Conservation (phyloP, 805 yeast genomes). For the Isabelozyma heimii region DNA sequence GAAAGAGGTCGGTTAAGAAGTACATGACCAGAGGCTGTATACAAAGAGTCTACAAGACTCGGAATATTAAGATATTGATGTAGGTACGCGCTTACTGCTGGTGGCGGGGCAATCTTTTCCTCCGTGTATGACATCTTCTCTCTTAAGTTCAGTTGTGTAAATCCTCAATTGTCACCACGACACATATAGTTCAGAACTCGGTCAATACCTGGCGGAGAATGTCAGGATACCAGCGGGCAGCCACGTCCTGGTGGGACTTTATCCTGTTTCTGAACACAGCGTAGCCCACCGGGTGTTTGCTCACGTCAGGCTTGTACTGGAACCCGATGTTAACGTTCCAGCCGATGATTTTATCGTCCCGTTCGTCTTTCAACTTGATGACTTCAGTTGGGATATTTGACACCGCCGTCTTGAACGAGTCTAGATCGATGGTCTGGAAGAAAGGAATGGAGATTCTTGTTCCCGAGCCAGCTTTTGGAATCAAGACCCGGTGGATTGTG, state of each 20-base stretch:
- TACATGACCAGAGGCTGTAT: no score
- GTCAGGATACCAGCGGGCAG: constrained; percentile 42
- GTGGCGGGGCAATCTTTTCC: no score
- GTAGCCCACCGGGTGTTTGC: constrained; percentile 43
- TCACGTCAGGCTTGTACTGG: constrained; percentile 36
- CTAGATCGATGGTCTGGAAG: constrained; percentile 46
- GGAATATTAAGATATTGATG: no score
- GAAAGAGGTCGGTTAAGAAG: no score
- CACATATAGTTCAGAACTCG: neutral
- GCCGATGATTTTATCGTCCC: constrained; percentile 32
- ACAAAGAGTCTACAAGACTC: no score
- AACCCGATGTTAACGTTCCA: constrained; percentile 41
- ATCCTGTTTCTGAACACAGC: constrained; percentile 46
- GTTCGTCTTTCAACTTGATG: constrained; percentile 22
- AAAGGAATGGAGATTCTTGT: constrained; percentile 47
- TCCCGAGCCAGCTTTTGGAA: constrained; percentile 38
- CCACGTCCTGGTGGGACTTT: constrained; percentile 44
- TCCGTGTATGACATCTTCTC: no score
- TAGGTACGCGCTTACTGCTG: no score
- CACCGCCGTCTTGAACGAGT: constrained; percentile 26
- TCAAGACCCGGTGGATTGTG: constrained; percentile 53
- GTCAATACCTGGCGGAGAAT: constrained; percentile 10
- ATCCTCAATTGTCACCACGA: no score
- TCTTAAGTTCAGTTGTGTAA: no score
- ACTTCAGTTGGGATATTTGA: constrained; percentile 26